A percentile compares a stretch with the other conserved stretches of the same genome.
These are phyloP conservation scores for Westerdykella aurantiaca DNA, from an alignment of 2,329 filamentous ascomycete genomes.

Conservation along the genomic window DNA sequence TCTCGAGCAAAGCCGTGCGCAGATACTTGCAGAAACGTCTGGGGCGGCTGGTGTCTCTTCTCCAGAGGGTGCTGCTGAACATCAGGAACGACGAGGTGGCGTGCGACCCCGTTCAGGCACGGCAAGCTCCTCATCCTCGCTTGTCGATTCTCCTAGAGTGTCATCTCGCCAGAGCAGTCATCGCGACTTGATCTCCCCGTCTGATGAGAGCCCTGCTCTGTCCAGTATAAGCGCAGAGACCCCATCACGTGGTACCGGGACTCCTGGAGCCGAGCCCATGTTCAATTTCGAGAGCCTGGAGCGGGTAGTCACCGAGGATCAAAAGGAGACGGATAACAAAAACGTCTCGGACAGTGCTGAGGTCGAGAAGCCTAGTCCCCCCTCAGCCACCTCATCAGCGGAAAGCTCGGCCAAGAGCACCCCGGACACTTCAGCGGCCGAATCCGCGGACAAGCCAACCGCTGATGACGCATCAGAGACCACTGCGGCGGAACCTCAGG, in stretches of 20 bases:
- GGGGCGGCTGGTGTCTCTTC: conserved; percentile 40
- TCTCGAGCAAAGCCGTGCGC: conserved; percentile 42
- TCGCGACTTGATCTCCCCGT: conserved; percentile 39
- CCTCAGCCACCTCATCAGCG: conserved; percentile 1
- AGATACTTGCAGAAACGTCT: conserved; percentile 33
- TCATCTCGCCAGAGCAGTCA: conserved; percentile 15
- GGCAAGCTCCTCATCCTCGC: conserved; percentile 75
- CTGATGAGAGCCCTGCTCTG: conserved; percentile 48
- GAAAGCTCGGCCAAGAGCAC: background rate
- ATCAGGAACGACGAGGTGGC: conserved; percentile 56
- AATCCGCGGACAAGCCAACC: too few relatives aligned
- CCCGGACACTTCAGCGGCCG: too few relatives aligned
- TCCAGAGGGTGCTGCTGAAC: conserved; percentile 30
- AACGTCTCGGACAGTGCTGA: conserved; percentile 41
- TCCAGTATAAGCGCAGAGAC: conserved; percentile 41
- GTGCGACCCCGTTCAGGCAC: conserved; percentile 80
- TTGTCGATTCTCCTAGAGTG: conserved; percentile 56
- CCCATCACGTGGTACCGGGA: conserved; percentile 27
- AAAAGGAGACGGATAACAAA: conserved; percentile 43
- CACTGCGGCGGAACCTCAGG: too few relatives aligned
- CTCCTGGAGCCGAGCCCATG: conserved; percentile 63
- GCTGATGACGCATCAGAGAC: too few relatives aligned
- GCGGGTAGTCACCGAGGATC: conserved; percentile 61
- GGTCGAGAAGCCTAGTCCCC: conserved; percentile 28
- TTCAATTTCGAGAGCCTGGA: conserved; percentile 89